phyloP scores from a whole-genome alignment of 352 stramenopile species.

The Phytophthora fragariaefolia region DNA sequence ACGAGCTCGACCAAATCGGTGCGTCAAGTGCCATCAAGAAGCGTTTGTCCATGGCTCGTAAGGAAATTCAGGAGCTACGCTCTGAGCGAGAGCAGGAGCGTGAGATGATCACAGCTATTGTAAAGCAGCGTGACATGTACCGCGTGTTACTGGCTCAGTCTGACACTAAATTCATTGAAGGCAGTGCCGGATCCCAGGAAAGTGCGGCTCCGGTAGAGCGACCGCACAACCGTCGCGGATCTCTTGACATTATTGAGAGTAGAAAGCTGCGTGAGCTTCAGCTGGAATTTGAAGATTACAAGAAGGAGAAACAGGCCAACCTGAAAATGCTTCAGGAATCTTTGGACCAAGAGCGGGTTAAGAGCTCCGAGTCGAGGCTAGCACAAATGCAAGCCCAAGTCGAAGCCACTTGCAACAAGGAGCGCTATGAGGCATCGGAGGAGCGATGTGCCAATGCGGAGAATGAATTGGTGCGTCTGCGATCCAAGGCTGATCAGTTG shows the following conservation, averaged over 20 bases:
- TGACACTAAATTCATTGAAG: conserved; percentile 74
- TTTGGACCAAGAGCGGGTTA: conserved; percentile 61
- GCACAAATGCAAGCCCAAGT: conserved; percentile 78
- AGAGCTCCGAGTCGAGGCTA: conserved; percentile 56
- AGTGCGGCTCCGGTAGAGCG: conserved; percentile 17
- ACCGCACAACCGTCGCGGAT: conserved; percentile 31
- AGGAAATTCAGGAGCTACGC: conserved; percentile 86
- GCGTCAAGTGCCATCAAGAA: conserved; percentile 52
- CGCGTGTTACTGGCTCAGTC: conserved; percentile 91
- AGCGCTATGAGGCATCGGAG: conserved; percentile 68
- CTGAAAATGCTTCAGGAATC: conserved; percentile 71
- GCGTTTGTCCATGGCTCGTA: conserved; percentile 59
- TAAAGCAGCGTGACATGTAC: conserved; percentile 97
- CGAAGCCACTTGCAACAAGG: conserved; percentile 65
- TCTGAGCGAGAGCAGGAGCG: conserved; percentile 76
- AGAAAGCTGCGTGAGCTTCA: conserved; percentile 64
- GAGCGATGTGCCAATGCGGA: conserved; percentile 59
- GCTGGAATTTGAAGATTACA: conserved; percentile 80
- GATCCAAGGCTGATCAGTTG: conserved; percentile 66
- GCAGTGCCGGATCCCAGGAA: conserved; percentile 10
- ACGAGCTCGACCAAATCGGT: conserved; percentile 49
- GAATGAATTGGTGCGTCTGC: conserved; percentile 68
- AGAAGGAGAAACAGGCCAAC: conserved; percentile 75
- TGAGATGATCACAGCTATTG: conserved; percentile 93
- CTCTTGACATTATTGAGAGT: conserved; percentile 47